Conservation (phyloP, 148 eudicot species). For the Dysphania ambrosioides region DNA sequence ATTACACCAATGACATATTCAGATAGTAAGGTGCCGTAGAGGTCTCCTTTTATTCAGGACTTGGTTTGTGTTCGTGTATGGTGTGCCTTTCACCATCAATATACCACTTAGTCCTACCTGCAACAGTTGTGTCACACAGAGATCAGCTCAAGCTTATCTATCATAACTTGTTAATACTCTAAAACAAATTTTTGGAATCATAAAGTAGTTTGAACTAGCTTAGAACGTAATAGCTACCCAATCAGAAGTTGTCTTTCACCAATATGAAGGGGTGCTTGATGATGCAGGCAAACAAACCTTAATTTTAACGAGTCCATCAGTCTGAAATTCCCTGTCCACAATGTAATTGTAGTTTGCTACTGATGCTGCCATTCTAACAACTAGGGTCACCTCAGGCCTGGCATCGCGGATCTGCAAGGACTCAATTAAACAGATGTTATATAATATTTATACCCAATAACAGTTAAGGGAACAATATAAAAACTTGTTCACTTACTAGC, state of each 20-base stretch:
- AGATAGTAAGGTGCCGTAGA: conserved; percentile 78
- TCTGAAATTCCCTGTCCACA: conserved; percentile 96
- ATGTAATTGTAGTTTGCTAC: conserved; percentile 96
- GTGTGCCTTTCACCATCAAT: conserved; percentile 82
- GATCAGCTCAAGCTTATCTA: not conserved
- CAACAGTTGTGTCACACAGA: not conserved
- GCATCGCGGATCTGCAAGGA: conserved; percentile 71
- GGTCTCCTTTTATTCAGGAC: conserved; percentile 51
- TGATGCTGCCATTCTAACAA: conserved; percentile 98
- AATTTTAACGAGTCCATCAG: conserved; percentile 76
- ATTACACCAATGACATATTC: conserved; percentile 87
- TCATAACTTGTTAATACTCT: not conserved
- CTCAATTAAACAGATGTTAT: not conserved
- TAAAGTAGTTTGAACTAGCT: not conserved
- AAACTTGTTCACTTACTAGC: not conserved
- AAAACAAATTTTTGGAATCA: too few relatives aligned
- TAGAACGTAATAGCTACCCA: not conserved
- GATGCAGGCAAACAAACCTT: conserved; percentile 45
- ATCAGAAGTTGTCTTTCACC: too few relatives aligned
- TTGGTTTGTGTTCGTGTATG: conserved; percentile 67
- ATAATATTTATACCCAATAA: not conserved
- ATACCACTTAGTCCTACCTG: conserved; percentile 98
- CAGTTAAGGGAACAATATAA: not conserved
- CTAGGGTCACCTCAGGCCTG: conserved; percentile 93
- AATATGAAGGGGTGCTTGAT: not conserved